These are phyloP conservation scores for Aquilaria yunnanensis DNA, from an alignment of 345 rosid genomes.

Conservation along the genomic window DNA sequence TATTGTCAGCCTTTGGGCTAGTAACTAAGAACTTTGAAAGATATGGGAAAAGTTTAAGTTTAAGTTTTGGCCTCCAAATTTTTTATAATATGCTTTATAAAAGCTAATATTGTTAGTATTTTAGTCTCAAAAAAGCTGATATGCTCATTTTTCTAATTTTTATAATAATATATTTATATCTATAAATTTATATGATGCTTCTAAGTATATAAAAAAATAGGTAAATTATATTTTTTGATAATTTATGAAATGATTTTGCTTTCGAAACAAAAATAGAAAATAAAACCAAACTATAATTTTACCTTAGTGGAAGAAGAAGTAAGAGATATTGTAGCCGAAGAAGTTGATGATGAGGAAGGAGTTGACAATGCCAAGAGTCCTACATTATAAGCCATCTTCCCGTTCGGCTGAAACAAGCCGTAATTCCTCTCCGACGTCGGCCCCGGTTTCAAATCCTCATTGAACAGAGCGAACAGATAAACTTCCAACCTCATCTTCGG, in stretches of 20 bases:
- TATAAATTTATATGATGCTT: neutral
- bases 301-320: constrained; percentile 78
- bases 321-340: constrained; percentile 58
- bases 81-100: too few relatives aligned
- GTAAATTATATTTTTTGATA: neutral
- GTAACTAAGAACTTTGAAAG: too few relatives aligned
- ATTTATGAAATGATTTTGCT: neutral
- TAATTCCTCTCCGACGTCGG: constrained; percentile 89
- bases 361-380: constrained; percentile 57
- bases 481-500: constrained; percentile 58
- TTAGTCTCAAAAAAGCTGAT: too few relatives aligned
- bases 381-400: constrained; percentile 80
- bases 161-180: too few relatives aligned
- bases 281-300: constrained; percentile 21
- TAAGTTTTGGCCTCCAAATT: too few relatives aligned
- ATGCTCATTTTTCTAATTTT: too few relatives aligned
- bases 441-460: constrained; percentile 91
- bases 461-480: constrained; percentile 83
- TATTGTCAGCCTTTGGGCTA: too few relatives aligned
- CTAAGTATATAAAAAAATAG: neutral
- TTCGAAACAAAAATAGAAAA: neutral
- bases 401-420: constrained; percentile 83
- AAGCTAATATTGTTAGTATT: too few relatives aligned
- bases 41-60: too few relatives aligned
- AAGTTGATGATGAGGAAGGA: constrained; percentile 40